These are phyloP conservation scores for Penicillium sp. DNA, from an alignment of 2,329 filamentous ascomycete species.

Conservation along the genomic window DNA sequence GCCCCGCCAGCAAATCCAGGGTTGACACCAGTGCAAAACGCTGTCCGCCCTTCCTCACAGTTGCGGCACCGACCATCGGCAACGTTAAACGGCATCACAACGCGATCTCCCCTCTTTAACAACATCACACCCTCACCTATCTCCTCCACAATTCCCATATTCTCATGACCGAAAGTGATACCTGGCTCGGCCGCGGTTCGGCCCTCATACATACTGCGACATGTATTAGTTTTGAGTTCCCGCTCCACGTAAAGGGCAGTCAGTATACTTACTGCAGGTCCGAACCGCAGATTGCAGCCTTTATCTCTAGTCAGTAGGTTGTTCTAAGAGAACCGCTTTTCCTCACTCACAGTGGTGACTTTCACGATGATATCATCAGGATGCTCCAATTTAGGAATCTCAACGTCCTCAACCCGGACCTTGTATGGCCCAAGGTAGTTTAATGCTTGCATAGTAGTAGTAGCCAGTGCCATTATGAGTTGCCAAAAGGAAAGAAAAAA, in stretches of 20 bases:
- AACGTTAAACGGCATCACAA: slow-evolving; percentile 66
- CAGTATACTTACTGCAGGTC: slow-evolving; percentile 41
- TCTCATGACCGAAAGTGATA: slow-evolving; percentile 63
- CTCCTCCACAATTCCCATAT: slow-evolving; percentile 59
- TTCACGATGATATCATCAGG: slow-evolving; percentile 65
- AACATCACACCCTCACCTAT: slow-evolving; percentile 59
- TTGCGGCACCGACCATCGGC: slow-evolving; percentile 63
- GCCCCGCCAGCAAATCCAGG: slow-evolving; percentile 60
- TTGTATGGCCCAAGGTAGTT: slow-evolving; percentile 63
- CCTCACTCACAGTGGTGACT: slow-evolving; percentile 57
- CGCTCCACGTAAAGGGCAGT: neutral
- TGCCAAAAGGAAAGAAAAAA: too few species aligned
- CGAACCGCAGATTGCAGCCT: slow-evolving; percentile 55
- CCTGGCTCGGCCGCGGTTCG: slow-evolving; percentile 61
- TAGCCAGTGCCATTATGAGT: slow-evolving; percentile 23
- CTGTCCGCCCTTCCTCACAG: slow-evolving; percentile 63
- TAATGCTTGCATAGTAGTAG: slow-evolving; percentile 60
- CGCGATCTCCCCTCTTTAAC: slow-evolving; percentile 61
- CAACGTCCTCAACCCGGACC: slow-evolving; percentile 62
- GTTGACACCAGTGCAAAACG: slow-evolving; percentile 65
- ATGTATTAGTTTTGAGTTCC: slow-evolving; percentile 40
- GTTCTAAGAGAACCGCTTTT: too few species aligned
- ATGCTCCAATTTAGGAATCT: slow-evolving; percentile 59
- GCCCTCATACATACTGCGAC: slow-evolving; percentile 59
- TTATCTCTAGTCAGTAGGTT: neutral